Base-by-base conservation (phyloP, 345 rosid genomes). In the Limnanthes douglasii region DNA sequence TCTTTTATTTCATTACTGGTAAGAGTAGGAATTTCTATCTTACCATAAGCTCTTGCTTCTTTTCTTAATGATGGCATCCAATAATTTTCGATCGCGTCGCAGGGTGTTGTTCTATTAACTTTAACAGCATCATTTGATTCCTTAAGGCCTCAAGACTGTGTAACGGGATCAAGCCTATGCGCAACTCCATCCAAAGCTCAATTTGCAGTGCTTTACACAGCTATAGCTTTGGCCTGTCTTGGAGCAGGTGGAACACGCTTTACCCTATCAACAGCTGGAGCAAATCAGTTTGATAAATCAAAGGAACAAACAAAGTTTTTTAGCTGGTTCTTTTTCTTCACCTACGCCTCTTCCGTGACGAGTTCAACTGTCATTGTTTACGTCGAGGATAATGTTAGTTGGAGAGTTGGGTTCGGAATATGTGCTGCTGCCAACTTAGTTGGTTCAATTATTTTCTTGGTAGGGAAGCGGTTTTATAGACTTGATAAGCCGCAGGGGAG, bases 341-440 rank as follows among this genome's bases (percentile, higher is more conserved):
- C n/a, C n/a, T n/a, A n/a, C n/a, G n/a, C n/a, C n/a, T n/a, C n/a
- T n/a, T n/a, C n/a, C n/a, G n/a, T n/a, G n/a, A n/a, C n/a, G n/a
- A n/a, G n/a, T 15, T 15, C 45, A 1, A 67, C 72, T 0, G 61
- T 45, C 0, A 14, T 73, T 35, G 69, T 70, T 6, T 65, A 68
- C 6, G 17, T 63, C 1, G 59, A 70, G 33, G 76, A 69, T 13
- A 70, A 56, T 9, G 51, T 50, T 21, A 56, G 72, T 15, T 73
- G 83, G 88, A 41, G 16, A n/a, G 10, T 73, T 1, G 88, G 79
- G 4, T 78, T 57, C 15, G 55, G 72, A 8, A 18, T 78, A 1
- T 73, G 64, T n/a, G 32, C 26, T 0, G 57, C 22, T 2, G 51
- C 43, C 10, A 67, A 59, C 31, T 12, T 59, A 1, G 9, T 78